Evolutionary conservation across 306 rosid genomes (phyloP).

Genomic region (Vicia sativa): DNA sequence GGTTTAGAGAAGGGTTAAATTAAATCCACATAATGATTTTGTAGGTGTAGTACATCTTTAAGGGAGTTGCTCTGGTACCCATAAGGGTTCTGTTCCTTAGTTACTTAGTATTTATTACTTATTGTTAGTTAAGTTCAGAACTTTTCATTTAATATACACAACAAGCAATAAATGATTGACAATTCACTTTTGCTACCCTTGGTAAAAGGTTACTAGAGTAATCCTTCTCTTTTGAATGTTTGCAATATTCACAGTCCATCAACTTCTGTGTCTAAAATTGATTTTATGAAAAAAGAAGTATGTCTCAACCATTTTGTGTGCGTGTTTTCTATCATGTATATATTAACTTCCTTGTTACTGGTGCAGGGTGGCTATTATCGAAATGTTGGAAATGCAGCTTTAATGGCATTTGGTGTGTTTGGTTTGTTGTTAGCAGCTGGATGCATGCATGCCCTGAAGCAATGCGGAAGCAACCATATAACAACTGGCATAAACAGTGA

Average conservation of each 20-base stretch:
- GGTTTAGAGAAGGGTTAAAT: constrained; percentile 17
- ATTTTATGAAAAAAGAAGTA: background rate
- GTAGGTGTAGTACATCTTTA: constrained; percentile 16
- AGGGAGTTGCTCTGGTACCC: constrained; percentile 24
- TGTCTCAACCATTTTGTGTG: constrained; percentile 27
- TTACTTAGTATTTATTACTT: background rate
- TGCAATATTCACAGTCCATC: constrained; percentile 27
- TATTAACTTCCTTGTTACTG: constrained; percentile 25
- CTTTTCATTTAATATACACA: constrained; percentile 13
- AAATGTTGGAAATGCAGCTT: constrained; percentile 62
- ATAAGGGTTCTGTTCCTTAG: background rate
- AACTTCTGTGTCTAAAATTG: constrained; percentile 15
- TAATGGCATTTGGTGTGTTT: constrained; percentile 65
- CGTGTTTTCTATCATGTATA: background rate
- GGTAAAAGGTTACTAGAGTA: background rate
- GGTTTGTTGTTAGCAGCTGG: constrained; percentile 77
- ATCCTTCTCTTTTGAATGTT: constrained; percentile 17
- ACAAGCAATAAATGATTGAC: constrained; percentile 22
- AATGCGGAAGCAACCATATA: constrained; percentile 87
- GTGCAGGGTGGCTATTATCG: constrained; percentile 73
- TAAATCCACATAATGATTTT: constrained; percentile 6
- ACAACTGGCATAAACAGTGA: constrained; percentile 73
- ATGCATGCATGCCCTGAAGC: constrained; percentile 77
- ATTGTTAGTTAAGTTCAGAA: background rate
- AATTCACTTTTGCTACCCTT: constrained; percentile 6